These are phyloP conservation scores for Candida tunisiensis DNA, from an alignment of 1,139 yeast species.

Conservation along the genomic window DNA sequence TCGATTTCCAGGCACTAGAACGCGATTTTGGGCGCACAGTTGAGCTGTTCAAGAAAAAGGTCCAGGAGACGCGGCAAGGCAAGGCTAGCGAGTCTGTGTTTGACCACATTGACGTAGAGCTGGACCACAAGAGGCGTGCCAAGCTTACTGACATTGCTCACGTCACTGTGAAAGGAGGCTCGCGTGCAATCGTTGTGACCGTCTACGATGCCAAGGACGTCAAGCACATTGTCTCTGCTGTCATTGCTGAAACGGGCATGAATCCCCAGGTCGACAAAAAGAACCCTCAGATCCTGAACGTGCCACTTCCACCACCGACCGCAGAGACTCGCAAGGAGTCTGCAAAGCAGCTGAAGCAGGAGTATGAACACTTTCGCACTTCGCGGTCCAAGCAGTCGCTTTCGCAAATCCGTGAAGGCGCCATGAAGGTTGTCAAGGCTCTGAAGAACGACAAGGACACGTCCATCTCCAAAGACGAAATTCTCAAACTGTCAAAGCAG, in stretches of 20 bases:
- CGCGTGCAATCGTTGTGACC: conserved; percentile 54
- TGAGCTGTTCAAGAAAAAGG: conserved; percentile 4
- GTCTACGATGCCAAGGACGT: conserved; percentile 67
- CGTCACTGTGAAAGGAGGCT: conserved; percentile 51
- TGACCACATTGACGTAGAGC: conserved; percentile 37
- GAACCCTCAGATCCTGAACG: conserved; percentile 56
- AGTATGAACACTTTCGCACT: conserved; percentile 46
- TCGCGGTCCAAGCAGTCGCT: conserved; percentile 37
- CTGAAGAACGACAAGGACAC: conserved; percentile 34
- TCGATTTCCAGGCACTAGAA: no score
- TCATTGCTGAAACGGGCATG: conserved; percentile 51
- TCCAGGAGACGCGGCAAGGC: conserved; percentile 45
- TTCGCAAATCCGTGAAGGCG: conserved; percentile 36
- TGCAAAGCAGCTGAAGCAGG: conserved; percentile 35
- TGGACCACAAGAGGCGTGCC: conserved; percentile 28
- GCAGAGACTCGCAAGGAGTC: conserved; percentile 47
- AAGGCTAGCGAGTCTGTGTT: conserved; percentile 50
- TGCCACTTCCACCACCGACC: conserved; percentile 62
- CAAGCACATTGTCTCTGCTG: conserved; percentile 51
- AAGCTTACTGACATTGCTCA: conserved; percentile 56
- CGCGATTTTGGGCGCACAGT: no score
- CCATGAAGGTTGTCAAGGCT: conserved; percentile 15
- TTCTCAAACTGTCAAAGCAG: conserved; percentile 31
- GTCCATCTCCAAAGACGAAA: conserved; percentile 20
- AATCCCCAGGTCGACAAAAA: conserved; percentile 64